These are phyloP conservation scores for Puccinia polysora DNA, from an alignment of 1,284 basidiomycete species.

Conservation along the genomic window DNA sequence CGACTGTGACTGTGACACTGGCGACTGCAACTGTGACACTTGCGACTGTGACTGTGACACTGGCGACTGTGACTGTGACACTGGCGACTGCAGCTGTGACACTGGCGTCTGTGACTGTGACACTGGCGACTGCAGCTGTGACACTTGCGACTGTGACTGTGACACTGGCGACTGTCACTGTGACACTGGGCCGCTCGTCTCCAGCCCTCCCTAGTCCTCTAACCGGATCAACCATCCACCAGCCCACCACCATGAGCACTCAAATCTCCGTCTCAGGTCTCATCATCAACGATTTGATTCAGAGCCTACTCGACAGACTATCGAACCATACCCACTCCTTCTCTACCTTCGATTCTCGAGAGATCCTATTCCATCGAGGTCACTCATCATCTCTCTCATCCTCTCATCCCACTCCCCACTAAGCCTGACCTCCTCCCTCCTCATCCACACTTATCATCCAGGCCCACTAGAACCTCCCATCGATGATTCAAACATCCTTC, in stretches of 20 bases:
- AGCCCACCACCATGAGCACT: constrained; percentile 28
- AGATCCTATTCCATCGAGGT: constrained; percentile 36
- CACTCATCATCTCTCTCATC: not conserved
- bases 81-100: no score
- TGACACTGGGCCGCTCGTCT: no score
- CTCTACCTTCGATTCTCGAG: constrained; percentile 5
- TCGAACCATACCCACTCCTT: constrained; percentile 28
- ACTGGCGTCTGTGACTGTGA: no score
- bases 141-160: no score
- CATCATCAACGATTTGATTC: constrained; percentile 1
- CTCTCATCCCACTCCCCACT: not conserved
- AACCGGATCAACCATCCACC: no score
- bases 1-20: no score
- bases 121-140: no score
- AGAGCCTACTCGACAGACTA: constrained; percentile 32
- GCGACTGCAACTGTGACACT: no score
- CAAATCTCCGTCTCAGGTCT: constrained; percentile 23
- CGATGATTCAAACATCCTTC: constrained; percentile 20
- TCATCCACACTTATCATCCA: not conserved
- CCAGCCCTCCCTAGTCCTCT: no score
- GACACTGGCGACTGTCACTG: no score
- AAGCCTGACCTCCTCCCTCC: not conserved
- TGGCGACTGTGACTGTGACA: no score
- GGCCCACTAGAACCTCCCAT: constrained; percentile 16
- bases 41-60: no score